Conservation (phyloP, 768 basidiomycete species). For the Tricholoma sp. region DNA sequence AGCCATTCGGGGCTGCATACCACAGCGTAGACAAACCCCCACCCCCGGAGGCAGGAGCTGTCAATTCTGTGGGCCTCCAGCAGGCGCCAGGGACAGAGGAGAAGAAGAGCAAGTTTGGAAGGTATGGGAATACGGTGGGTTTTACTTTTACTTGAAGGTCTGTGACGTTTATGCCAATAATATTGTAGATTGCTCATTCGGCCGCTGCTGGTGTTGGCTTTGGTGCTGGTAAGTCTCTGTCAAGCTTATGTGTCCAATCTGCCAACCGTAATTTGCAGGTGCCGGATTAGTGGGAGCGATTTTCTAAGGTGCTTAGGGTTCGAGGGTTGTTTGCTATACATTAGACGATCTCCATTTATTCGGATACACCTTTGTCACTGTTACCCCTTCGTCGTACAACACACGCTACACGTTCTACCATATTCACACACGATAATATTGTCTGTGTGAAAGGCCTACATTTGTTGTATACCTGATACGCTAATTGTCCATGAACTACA, state of each 20-base stretch:
- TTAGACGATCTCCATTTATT: background rate
- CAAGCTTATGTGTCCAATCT: no score
- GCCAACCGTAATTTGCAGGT: slow-evolving; percentile 11
- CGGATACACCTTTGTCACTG: background rate
- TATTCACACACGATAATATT: background rate
- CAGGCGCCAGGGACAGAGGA: slow-evolving; percentile 27
- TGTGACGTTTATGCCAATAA: background rate
- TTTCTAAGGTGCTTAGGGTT: slow-evolving; percentile 17
- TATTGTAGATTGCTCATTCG: slow-evolving; percentile 41
- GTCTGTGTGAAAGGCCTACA: background rate
- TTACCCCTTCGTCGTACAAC: no score
- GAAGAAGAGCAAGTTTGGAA: slow-evolving; percentile 50
- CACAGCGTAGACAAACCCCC: slow-evolving; percentile 6
- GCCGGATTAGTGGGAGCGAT: slow-evolving; percentile 30
- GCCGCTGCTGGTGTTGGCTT: slow-evolving; percentile 68
- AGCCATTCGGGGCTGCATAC: slow-evolving; percentile 6
- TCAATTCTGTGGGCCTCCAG: slow-evolving; percentile 15
- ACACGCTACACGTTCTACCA: no score
- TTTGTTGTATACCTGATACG: background rate
- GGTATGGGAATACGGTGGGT: slow-evolving; percentile 47
- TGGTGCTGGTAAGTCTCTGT: slow-evolving; percentile 49
- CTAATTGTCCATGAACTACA: background rate
- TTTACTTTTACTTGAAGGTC: background rate
- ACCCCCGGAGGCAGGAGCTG: slow-evolving; percentile 2
- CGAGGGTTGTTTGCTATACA: background rate